Evolutionary conservation across 192 early-diverging fungal species (phyloP).

Genomic region (Lunasporangiospora selenospora): DNA sequence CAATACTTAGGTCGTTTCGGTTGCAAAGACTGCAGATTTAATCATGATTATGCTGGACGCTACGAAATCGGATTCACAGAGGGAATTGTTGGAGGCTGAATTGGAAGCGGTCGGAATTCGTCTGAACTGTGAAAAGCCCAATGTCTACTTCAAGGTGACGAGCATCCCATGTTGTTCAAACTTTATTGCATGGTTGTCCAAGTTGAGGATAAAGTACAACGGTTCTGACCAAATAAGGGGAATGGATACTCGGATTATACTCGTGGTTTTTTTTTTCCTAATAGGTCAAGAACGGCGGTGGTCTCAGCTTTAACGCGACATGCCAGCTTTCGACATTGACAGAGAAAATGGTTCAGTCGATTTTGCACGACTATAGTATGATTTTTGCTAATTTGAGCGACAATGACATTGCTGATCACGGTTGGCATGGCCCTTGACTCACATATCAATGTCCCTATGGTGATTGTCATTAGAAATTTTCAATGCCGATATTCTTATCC

Average conservation of each 20-base stretch:
- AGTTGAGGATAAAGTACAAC: no score
- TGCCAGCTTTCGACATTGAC: conserved; percentile 85
- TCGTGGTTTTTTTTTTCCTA: background rate
- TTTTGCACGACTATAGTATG: conserved; percentile 94
- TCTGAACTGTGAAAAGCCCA: conserved; percentile 84
- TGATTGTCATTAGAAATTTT: conserved; percentile 71
- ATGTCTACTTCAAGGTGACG: conserved; percentile 92
- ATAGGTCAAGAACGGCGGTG: conserved; percentile 93
- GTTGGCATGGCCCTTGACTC: background rate
- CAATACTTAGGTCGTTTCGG: conserved; percentile 70
- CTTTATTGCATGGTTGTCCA: no score
- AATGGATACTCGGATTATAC: no score
- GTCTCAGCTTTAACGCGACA: conserved; percentile 93
- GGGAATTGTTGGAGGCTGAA: conserved; percentile 85
- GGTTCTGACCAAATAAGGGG: no score
- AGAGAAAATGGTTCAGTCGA: conserved; percentile 92
- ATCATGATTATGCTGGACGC: conserved; percentile 99
- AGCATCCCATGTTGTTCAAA: background rate
- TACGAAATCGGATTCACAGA: conserved; percentile 88
- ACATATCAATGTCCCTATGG: background rate
- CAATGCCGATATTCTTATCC: conserved; percentile 96
- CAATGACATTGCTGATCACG: background rate
- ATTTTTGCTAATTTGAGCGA: background rate
- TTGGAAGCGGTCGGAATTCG: conserved; percentile 97
- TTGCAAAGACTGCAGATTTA: conserved; percentile 95